A percentile compares a stretch with the other conserved stretches of the same genome.
phyloP scores from a whole-genome alignment of 192 early-diverging fungal species.

The Backusella tarrabulga region DNA sequence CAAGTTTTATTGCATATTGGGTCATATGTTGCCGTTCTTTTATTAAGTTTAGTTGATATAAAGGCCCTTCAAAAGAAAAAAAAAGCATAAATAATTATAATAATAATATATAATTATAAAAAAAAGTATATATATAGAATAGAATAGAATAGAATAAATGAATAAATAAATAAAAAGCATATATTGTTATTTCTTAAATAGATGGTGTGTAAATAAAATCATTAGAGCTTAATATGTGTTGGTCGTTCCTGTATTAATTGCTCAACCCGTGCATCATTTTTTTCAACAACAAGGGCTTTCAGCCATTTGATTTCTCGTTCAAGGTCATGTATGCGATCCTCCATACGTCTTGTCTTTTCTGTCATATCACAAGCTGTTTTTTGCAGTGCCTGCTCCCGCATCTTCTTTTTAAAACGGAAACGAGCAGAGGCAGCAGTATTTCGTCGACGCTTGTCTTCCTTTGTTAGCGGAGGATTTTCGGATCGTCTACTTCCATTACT shows the following conservation, averaged over 20 bases:
- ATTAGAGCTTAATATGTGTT: background rate
- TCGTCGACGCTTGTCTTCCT: slow-evolving; percentile 85
- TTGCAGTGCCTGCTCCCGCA: slow-evolving; percentile 82
- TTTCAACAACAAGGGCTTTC: slow-evolving; percentile 24
- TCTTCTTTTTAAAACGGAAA: slow-evolving; percentile 93
- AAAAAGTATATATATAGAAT: background rate
- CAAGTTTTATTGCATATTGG: slow-evolving; percentile 31
- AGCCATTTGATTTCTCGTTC: slow-evolving; percentile 93
- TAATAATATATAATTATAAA: background rate
- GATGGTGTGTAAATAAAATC: background rate
- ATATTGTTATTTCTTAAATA: background rate
- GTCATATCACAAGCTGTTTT: slow-evolving; percentile 81
- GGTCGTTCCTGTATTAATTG: slow-evolving; percentile 10
- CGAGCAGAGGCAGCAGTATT: slow-evolving; percentile 95
- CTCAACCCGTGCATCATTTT: slow-evolving; percentile 34
- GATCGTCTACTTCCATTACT: slow-evolving; percentile 6
- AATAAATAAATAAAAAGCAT: background rate
- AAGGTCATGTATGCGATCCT: slow-evolving; percentile 76
- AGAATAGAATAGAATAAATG: background rate
- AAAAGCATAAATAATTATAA: background rate
- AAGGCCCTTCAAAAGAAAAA: background rate
- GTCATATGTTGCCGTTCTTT: slow-evolving; percentile 10
- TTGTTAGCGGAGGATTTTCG: slow-evolving; percentile 14
- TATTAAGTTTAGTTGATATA: background rate
- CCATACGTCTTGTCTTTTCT: slow-evolving; percentile 67